Evolutionary conservation across 2,329 filamentous ascomycete species (phyloP).

Genomic region (Coccinonectria pachysandricola): DNA sequence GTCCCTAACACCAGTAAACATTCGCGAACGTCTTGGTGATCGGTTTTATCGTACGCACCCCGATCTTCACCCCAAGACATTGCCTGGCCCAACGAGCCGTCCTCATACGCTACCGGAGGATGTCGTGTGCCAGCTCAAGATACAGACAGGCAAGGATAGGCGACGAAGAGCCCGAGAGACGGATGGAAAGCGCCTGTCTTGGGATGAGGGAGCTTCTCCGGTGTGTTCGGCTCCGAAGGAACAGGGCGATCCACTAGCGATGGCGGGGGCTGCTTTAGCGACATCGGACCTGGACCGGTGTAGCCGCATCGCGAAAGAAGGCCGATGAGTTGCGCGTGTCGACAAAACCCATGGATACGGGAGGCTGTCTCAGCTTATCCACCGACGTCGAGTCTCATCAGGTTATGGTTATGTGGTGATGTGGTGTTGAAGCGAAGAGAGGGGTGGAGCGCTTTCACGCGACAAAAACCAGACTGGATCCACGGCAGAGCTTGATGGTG

Average conservation of each 20-base stretch:
- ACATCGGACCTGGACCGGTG: constrained; percentile 23
- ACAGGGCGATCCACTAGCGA: constrained; percentile 15
- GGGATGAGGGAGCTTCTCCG: constrained; percentile 9
- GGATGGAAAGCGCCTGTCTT: constrained; percentile 14
- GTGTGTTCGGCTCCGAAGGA: constrained; percentile 10
- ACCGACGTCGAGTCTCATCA: too few relatives aligned
- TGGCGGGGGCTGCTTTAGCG: constrained; percentile 20
- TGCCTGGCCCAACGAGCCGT: constrained; percentile 16
- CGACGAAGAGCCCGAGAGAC: constrained; percentile 22
- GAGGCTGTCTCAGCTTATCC: too few relatives aligned
- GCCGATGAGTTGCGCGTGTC: too few relatives aligned
- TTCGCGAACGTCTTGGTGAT: constrained; percentile 14
- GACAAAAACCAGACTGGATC: too few relatives aligned
- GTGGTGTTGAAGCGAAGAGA: too few relatives aligned
- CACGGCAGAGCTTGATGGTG: too few relatives aligned
- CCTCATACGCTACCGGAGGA: constrained; percentile 6
- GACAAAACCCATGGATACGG: too few relatives aligned
- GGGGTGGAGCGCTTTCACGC: too few relatives aligned
- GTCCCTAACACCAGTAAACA: constrained; percentile 12
- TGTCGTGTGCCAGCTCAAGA: constrained; percentile 2
- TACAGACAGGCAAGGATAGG: constrained; percentile 19
- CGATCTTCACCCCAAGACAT: too few relatives aligned
- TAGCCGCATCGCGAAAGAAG: constrained; percentile 16
- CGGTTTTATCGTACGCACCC: constrained; percentile 17
- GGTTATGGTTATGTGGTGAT: too few relatives aligned